A percentile compares a stretch with the other conserved stretches of the same genome.
These are phyloP conservation scores for Curvularia sp. DNA, from an alignment of 2,329 filamentous ascomycete genomes.

Conservation along the genomic window DNA sequence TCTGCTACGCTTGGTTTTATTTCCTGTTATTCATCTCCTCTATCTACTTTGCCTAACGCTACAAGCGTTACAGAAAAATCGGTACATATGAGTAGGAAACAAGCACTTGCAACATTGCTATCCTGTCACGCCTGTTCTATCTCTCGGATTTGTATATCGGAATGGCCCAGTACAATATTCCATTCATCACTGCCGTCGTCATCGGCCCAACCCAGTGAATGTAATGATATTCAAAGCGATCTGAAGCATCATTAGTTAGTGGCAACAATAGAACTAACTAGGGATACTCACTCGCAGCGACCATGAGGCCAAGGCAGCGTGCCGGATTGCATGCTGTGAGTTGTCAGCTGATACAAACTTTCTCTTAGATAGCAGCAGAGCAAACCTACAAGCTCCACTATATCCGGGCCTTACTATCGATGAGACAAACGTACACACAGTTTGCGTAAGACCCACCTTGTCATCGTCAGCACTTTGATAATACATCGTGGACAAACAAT, in stretches of 20 bases:
- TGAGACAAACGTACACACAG: slow-evolving; percentile 37
- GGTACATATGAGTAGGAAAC: neutral
- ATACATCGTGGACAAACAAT: neutral
- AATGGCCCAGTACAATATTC: neutral
- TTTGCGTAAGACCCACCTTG: slow-evolving; percentile 37
- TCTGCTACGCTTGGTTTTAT: neutral
- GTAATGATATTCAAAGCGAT: slow-evolving; percentile 45
- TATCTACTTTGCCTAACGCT: neutral
- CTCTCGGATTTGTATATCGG: slow-evolving; percentile 2
- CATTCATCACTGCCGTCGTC: slow-evolving; percentile 2
- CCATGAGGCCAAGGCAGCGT: slow-evolving; percentile 49
- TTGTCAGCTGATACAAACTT: neutral
- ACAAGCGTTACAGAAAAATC: too few relatives aligned
- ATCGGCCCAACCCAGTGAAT: slow-evolving; percentile 17
- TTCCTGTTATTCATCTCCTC: neutral
- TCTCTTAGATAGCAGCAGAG: neutral
- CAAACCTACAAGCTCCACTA: slow-evolving; percentile 40
- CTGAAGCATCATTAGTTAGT: slow-evolving; percentile 16
- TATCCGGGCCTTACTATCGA: slow-evolving; percentile 42
- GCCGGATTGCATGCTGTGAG: slow-evolving; percentile 45
- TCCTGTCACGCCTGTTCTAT: neutral
- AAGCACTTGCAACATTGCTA: too few relatives aligned
- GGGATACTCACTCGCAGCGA: slow-evolving; percentile 25
- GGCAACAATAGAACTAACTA: neutral
- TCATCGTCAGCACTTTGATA: neutral